These are phyloP conservation scores for Medicago arabica DNA, from an alignment of 306 rosid species.

Conservation along the genomic window DNA sequence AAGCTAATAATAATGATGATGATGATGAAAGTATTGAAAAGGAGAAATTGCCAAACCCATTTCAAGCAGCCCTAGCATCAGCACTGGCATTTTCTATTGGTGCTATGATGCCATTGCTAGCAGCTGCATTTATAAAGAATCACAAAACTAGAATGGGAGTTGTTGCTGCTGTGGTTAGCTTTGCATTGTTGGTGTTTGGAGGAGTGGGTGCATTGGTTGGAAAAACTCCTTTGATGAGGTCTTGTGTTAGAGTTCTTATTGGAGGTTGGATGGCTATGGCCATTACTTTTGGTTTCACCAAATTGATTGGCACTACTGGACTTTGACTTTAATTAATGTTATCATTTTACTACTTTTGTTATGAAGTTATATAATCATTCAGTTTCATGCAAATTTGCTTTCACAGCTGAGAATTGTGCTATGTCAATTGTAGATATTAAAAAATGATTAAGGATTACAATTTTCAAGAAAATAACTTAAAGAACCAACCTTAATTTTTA, in stretches of 20 bases:
- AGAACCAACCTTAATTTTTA: too few relatives aligned
- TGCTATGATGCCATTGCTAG: slow-evolving; percentile 62
- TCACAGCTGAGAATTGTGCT: too few relatives aligned
- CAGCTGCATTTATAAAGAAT: slow-evolving; percentile 55
- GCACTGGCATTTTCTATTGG: slow-evolving; percentile 73
- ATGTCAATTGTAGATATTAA: too few relatives aligned
- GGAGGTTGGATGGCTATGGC: slow-evolving; percentile 90
- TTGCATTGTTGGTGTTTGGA: slow-evolving; percentile 63
- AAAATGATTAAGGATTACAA: too few relatives aligned
- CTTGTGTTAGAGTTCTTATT: slow-evolving; percentile 60
- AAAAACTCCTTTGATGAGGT: slow-evolving; percentile 47
- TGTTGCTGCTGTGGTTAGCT: slow-evolving; percentile 51
- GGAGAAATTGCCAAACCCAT: slow-evolving; percentile 63
- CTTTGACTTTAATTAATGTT: slow-evolving; percentile 10
- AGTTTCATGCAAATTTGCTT: too few relatives aligned
- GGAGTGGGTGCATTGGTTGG: slow-evolving; percentile 63
- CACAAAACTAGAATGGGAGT: slow-evolving; percentile 53
- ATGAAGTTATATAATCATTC: too few relatives aligned
- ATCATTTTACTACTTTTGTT: background rate
- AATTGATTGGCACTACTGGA: slow-evolving; percentile 50
- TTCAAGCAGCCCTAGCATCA: slow-evolving; percentile 71
- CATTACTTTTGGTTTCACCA: slow-evolving; percentile 71
- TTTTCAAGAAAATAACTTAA: too few relatives aligned
- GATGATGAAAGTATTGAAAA: slow-evolving; percentile 20
- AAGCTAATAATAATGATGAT: background rate